phyloP scores from a whole-genome alignment of 2,329 filamentous ascomycete species.

The Penicillium sclerotigenum region DNA sequence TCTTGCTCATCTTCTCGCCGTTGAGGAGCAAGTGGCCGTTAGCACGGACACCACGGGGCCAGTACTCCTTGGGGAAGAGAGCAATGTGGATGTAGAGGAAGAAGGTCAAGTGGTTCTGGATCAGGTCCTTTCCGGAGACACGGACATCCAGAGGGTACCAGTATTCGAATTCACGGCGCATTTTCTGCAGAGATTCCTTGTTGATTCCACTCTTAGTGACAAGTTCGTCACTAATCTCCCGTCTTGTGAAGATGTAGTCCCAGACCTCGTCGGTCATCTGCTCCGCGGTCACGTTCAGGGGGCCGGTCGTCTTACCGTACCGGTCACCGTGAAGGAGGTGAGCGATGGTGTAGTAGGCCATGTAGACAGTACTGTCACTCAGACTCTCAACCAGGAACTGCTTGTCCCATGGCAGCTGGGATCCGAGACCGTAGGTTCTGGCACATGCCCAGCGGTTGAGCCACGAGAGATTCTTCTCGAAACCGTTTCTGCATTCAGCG shows the following conservation, averaged over 20 bases:
- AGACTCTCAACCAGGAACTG: conserved; percentile 89
- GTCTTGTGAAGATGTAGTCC: conserved; percentile 88
- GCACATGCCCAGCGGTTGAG: conserved; percentile 94
- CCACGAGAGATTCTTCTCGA: conserved; percentile 86
- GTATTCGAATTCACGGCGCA: conserved; percentile 93
- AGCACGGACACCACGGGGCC: conserved; percentile 79
- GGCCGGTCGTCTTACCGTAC: conserved; percentile 71
- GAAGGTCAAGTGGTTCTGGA: conserved; percentile 92
- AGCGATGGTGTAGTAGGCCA: conserved; percentile 60
- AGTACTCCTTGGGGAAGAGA: conserved; percentile 82
- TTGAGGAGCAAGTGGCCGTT: conserved; percentile 95
- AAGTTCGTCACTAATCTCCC: conserved; percentile 65
- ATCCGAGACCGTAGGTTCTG: conserved; percentile 85
- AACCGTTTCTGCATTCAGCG: conserved; percentile 72
- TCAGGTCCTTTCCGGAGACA: conserved; percentile 86
- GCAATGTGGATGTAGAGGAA: conserved; percentile 92
- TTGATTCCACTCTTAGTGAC: conserved; percentile 66
- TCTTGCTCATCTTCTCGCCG: conserved; percentile 98
- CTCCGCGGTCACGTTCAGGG: conserved; percentile 68
- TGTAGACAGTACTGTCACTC: conserved; percentile 87
- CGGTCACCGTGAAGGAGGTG: conserved; percentile 75
- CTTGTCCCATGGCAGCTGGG: conserved; percentile 90
- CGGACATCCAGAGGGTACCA: conserved; percentile 92
- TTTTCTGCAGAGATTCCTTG: conserved; percentile 67
- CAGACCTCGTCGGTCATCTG: conserved; percentile 95